Evolutionary conservation across 768 basidiomycete genomes (phyloP), one percentile per base, ranked within the genome.

Genomic region (Asterophora lycoperdoides): DNA sequence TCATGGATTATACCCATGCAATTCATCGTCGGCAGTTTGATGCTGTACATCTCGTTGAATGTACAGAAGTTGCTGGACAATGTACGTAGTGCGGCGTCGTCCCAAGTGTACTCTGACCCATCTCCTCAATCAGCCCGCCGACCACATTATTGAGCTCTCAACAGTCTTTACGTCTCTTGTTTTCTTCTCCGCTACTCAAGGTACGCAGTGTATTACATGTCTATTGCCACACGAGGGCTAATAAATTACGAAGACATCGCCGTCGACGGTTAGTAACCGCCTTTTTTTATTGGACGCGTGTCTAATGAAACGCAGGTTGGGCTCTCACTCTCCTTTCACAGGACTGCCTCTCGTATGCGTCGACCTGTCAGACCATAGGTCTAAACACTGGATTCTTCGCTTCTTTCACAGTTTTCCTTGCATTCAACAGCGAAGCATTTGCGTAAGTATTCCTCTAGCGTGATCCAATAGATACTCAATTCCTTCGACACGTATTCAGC

Each of bases 1-100:
- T 93, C 91, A 53, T 99, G 96, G 96, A 98, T 99, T 57, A 86
- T 98, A 53, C 96, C 96, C 37, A 96, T 99, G 78, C 96, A 99
- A 65, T 64, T 84, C 28, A 81, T 93, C 55, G 88, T 97, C 42
- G 96, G 93, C 35, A 74, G 79, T 35, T 70, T 93, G 51, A 89
- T 91, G 87, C 59, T 89, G 32, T 84, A 82, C 58, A 83, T 91
- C 52, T 87, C 89, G 5, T 63, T 79, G 46, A 81, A 86, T 56
- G 84, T 86, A 6, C 77, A 92, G 59, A 78, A 77, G 55, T 71
- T 94, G 55, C 77, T 96, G 66, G 81, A 87, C 49, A 79, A 88
- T 59, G 93, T 94, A 59, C 56, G 70, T 60, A 14, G 37, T n/a
- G 41, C 35, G 51, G 10, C 44, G 44, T 42, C 20, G 23, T 49